Evolutionary conservation across 345 rosid species (phyloP).

Genomic region (Eucalyptus victrix): DNA sequence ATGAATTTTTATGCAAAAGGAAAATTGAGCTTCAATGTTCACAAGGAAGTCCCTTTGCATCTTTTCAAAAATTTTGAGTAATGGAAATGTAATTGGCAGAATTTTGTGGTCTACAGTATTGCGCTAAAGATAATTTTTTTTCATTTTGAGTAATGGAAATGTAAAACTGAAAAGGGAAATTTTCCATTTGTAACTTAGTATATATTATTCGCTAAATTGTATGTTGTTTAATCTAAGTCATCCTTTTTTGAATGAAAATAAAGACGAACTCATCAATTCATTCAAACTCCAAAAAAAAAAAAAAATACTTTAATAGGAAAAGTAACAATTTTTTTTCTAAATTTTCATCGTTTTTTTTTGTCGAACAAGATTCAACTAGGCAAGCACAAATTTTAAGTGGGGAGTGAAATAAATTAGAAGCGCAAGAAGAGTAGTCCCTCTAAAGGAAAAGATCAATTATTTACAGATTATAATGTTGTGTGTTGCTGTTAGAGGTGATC

Average conservation of each 20-base stretch:
- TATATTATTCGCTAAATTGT: no score
- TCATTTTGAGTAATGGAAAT: background rate
- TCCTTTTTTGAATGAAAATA: no score
- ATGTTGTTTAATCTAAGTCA: background rate
- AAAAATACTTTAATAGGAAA: background rate
- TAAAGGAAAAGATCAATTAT: background rate
- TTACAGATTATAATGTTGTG: background rate
- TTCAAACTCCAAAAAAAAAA: no score
- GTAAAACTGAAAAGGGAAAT: background rate
- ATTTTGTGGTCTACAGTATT: no score
- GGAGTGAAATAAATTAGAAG: background rate
- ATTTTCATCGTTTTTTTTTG: no score
- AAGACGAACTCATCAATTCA: background rate
- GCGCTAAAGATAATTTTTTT: background rate
- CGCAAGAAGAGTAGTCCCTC: background rate
- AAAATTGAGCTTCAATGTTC: background rate
- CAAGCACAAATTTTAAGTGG: background rate
- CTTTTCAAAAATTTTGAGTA: background rate
- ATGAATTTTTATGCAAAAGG: background rate
- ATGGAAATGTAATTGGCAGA: background rate
- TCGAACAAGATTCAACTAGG: background rate
- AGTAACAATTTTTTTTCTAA: no score
- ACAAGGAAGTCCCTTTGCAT: background rate
- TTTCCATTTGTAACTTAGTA: no score
- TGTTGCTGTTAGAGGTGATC: background rate